These are phyloP conservation scores for Cyberlindnera nakhonratchasimensis DNA, from an alignment of 805 yeast genomes.

Conservation along the genomic window DNA sequence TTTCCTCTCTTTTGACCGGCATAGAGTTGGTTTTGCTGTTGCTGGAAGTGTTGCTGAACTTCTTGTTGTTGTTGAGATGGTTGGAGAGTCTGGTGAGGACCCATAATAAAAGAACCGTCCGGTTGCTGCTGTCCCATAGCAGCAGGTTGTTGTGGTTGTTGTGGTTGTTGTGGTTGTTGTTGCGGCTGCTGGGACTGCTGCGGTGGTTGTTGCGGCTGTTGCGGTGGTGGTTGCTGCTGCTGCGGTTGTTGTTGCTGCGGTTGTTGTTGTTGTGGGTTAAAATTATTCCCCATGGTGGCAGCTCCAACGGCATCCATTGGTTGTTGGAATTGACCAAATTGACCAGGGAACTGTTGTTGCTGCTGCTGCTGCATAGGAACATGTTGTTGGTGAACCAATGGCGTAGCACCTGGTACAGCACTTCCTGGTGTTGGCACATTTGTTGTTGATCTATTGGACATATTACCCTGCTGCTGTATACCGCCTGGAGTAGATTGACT, in stretches of 20 bases:
- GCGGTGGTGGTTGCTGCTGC: slow-evolving; percentile 7
- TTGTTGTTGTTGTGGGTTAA: slow-evolving; percentile 2
- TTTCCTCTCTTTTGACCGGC: slow-evolving; percentile 20
- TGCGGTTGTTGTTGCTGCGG: neutral
- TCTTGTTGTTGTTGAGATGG: slow-evolving; percentile 29
- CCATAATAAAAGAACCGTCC: slow-evolving; percentile 5
- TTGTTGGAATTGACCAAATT: slow-evolving; percentile 18
- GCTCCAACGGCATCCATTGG: slow-evolving; percentile 12
- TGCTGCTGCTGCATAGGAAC: slow-evolving; percentile 6
- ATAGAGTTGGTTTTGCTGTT: slow-evolving; percentile 28
- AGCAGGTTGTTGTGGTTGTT: neutral
- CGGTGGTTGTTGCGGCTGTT: neutral
- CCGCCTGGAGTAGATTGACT: slow-evolving; percentile 4
- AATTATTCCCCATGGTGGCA: slow-evolving; percentile 2
- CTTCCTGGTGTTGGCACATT: slow-evolving; percentile 1
- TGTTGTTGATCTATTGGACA: slow-evolving; percentile 3
- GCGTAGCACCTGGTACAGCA: slow-evolving; percentile 4
- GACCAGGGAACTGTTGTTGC: slow-evolving; percentile 10
- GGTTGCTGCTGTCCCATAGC: slow-evolving; percentile 5
- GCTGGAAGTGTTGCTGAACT: slow-evolving; percentile 27
- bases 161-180: slow-evolving; percentile 9
- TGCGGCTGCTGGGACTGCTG: slow-evolving; percentile 10
- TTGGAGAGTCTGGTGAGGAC: slow-evolving; percentile 20
- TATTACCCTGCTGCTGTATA: slow-evolving; percentile 1
- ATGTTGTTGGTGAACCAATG: slow-evolving; percentile 5